Evolutionary conservation across 495 filamentous ascomycete species (phyloP).

Genomic region (Neurospora sp.): DNA sequence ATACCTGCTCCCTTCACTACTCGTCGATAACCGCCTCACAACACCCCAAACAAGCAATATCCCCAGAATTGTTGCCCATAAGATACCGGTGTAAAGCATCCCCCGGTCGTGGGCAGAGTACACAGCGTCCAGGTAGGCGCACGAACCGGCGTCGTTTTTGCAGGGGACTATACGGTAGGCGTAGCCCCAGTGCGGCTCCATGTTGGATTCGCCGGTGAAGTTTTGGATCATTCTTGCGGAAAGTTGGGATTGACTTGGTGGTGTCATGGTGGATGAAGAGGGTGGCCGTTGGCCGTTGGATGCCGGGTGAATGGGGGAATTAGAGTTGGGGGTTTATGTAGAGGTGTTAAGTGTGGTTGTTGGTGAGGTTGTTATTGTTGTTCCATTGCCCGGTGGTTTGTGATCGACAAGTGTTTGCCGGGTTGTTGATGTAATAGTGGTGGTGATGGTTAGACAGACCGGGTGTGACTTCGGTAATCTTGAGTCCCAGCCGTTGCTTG

Average conservation of each 20-base stretch:
- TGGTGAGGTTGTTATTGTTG: not conserved
- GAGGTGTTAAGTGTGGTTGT: not conserved
- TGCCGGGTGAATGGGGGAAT: not conserved
- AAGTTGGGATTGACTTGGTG: not conserved
- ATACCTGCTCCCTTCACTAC: not conserved
- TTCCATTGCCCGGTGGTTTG: not conserved
- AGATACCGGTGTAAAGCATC: conserved; percentile 51
- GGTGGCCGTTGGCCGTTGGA: not conserved
- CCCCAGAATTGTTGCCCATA: conserved; percentile 47
- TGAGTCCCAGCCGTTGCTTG: too few relatives aligned
- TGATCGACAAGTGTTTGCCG: not conserved
- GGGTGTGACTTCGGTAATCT: too few relatives aligned
- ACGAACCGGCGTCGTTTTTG: conserved; percentile 47
- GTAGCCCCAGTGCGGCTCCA: conserved; percentile 55
- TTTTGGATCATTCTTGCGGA: conserved; percentile 24
- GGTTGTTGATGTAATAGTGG: too few relatives aligned
- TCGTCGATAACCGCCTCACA: conserved; percentile 4
- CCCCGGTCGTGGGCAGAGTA: conserved; percentile 48
- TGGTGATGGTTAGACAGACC: too few relatives aligned
- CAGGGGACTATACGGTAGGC: conserved; percentile 45
- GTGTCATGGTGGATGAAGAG: not conserved
- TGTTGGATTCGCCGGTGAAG: conserved; percentile 23
- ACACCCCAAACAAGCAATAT: conserved; percentile 41
- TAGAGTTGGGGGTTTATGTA: not conserved
- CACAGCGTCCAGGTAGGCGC: conserved; percentile 52